Percentiles rank a stretch among this genome's conserved stretches.
These are phyloP conservation scores for Penicillium paneum DNA, from an alignment of 2,329 filamentous ascomycete species.

Conservation along the genomic window DNA sequence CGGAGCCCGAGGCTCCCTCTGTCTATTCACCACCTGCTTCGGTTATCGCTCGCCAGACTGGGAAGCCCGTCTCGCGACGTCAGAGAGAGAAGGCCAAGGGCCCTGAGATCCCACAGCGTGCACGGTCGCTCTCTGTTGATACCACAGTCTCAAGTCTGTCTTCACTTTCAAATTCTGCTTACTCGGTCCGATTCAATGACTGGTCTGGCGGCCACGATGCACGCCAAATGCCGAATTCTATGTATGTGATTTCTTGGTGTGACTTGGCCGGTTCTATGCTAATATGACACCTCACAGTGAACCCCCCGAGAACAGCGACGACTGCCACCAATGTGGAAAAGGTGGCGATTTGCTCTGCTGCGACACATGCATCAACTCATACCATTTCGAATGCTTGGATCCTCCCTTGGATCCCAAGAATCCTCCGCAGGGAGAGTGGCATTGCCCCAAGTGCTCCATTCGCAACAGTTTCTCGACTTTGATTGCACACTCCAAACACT, in stretches of 20 bases:
- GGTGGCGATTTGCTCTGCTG: constrained; percentile 87
- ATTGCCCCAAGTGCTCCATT: constrained; percentile 63
- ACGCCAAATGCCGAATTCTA: constrained; percentile 19
- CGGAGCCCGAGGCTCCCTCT: background rate
- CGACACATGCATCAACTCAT: constrained; percentile 84
- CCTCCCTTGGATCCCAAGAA: constrained; percentile 66
- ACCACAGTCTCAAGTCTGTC: constrained; percentile 14
- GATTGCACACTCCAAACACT: constrained; percentile 62
- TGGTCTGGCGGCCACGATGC: constrained; percentile 9
- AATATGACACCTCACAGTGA: constrained; percentile 19
- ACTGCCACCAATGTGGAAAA: constrained; percentile 80
- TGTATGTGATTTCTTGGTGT: constrained; percentile 15
- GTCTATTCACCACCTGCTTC: background rate
- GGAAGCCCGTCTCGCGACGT: constrained; percentile 2
- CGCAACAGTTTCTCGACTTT: constrained; percentile 62
- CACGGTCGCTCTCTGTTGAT: constrained; percentile 16
- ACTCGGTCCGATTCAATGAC: constrained; percentile 13
- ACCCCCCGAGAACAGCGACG: constrained; percentile 73
- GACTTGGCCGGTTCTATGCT: constrained; percentile 6
- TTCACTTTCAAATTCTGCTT: constrained; percentile 15
- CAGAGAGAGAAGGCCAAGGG: background rate
- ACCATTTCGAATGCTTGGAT: constrained; percentile 85
- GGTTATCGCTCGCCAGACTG: background rate
- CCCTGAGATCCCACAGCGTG: constrained; percentile 1
- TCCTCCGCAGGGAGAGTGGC: constrained; percentile 73